Base-by-base conservation (phyloP, 768 basidiomycete species). In the Trametes elegans region DNA sequence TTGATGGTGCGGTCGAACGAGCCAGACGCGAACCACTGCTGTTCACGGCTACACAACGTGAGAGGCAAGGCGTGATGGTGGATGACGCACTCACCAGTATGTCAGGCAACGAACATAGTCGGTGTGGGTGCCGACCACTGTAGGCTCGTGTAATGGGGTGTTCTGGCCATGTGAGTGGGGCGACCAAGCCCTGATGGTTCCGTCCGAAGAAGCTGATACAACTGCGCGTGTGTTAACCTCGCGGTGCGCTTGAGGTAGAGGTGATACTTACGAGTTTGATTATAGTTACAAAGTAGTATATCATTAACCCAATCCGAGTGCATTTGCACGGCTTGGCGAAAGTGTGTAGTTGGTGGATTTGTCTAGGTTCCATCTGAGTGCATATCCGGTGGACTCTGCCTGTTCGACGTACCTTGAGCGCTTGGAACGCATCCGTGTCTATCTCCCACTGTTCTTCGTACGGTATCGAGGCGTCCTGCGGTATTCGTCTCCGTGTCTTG, bases 281-380 rank as follows among this genome's bases (percentile, higher is more conserved):
- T 93, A 57, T 84, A 79, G 66, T 98, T 95, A 73, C 91, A 94
- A 16, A 99, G 78, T 3, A 93, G 66, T 42, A 98, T 82, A 64
- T 98, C 96, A 66, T 97, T 99, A 31, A 98, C 83, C 96, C 96
- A 99, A 71, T 98, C 95, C 1, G 85, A 86, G 68, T 98, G 94
- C 5, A 83, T 80, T 67, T 98, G 94, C 8, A 87, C 85, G 54
- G 85, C 88, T 68, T 98, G 95, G 27, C 96, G 81, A 67, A 97
- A 98, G 19, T 78, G 75, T 24, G 84, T 79, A 23, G 71, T 70
- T 81, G 84, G 49, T 4, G 56, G 49, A 19, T 48, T 35, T 14
- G 35, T n/a, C 53, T 44, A n/a, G n/a, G 41, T 4, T 19, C 18
- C 29, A 24, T 38, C 35, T 10, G 36, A n/a, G n/a, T n/a, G n/a